Evolutionary conservation across 352 stramenopile genomes (phyloP).

Genomic region (Plasmopara viticola): DNA sequence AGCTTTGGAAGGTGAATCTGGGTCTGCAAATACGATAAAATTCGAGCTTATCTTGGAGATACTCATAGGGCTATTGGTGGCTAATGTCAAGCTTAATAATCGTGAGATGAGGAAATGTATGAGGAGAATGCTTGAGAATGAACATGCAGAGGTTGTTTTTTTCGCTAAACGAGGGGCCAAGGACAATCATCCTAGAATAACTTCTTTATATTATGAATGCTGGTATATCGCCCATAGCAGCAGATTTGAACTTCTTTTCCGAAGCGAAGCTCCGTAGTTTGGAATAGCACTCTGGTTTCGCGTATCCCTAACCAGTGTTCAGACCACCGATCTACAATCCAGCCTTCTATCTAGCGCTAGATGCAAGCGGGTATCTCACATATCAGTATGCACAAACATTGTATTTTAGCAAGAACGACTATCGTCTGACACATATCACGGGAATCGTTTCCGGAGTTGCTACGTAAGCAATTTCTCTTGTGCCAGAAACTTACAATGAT

Average conservation of each 20-base stretch:
- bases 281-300: neutral
- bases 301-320: constrained; percentile 5
- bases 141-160: neutral
- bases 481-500: too few species aligned
- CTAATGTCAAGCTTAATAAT: neutral
- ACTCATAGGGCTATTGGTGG: neutral
- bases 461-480: too few species aligned
- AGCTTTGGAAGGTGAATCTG: neutral
- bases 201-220: neutral
- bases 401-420: constrained; percentile 8
- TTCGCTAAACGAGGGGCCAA: neutral
- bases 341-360: constrained; percentile 7
- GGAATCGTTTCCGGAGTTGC: neutral
- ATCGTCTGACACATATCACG: constrained; percentile 1
- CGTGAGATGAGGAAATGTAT: neutral
- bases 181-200: neutral
- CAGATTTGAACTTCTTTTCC: neutral
- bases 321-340: constrained; percentile 7
- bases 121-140: neutral
- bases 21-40: neutral
- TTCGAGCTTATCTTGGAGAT: neutral
- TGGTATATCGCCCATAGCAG: neutral
- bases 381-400: neutral
- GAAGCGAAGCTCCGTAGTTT: neutral
- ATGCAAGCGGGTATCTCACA: neutral